Percentiles rank a stretch among this genome's conserved stretches.
phyloP scores from a whole-genome alignment of 768 basidiomycete genomes.

The Lactifluus hygrophoroides region DNA sequence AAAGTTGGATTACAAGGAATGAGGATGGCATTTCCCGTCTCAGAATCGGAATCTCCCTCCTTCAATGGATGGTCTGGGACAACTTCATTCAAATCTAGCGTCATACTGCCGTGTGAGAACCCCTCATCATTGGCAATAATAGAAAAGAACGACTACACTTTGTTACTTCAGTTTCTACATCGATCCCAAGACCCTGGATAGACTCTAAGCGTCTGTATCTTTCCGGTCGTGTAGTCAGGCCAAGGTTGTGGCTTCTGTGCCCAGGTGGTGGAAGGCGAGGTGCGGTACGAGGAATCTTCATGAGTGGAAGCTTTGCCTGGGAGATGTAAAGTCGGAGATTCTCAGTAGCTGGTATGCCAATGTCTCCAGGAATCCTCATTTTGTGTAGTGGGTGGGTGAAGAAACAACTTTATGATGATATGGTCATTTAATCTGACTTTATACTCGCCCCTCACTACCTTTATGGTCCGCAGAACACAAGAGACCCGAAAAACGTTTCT shows the following conservation, averaged over 20 bases:
- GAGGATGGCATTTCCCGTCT: constrained; percentile 3
- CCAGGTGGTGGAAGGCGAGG: constrained; percentile 16
- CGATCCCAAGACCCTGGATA: background rate
- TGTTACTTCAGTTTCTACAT: background rate
- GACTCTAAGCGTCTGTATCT: constrained; percentile 9
- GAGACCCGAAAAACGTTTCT: background rate
- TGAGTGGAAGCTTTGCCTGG: constrained; percentile 12
- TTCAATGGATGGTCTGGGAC: constrained; percentile 4
- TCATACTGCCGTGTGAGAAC: background rate
- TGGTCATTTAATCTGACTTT: background rate
- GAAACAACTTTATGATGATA: background rate
- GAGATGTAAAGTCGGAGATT: constrained; percentile 18
- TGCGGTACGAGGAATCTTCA: constrained; percentile 11
- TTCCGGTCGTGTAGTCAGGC: constrained; percentile 13
- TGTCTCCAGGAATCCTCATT: constrained; percentile 12
- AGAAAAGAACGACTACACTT: background rate
- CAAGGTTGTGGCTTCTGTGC: constrained; percentile 16
- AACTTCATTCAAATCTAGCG: background rate
- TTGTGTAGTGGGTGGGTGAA: background rate
- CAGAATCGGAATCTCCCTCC: background rate
- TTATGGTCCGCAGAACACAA: background rate
- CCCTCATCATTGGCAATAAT: background rate
- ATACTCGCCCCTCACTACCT: background rate
- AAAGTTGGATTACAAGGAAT: constrained; percentile 15
- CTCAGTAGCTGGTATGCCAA: constrained; percentile 16